Conservation (phyloP, 164 flowering plant species). For the Akebia trifoliata region DNA sequence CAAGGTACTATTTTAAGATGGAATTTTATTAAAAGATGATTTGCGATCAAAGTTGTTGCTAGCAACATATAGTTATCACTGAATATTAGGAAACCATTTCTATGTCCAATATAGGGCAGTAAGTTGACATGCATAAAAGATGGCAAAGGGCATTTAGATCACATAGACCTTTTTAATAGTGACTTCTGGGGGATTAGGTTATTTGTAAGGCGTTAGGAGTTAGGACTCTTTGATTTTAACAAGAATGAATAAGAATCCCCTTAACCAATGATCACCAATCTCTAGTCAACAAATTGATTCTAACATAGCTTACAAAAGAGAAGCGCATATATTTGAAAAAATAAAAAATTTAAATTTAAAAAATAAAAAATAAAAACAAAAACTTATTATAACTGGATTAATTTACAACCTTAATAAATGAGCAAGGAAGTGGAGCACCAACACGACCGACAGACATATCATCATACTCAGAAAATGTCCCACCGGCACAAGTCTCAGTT, state of each 20-base stretch:
- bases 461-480: slow-evolving; percentile 81
- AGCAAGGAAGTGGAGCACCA: slow-evolving; percentile 96
- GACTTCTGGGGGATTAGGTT: not conserved
- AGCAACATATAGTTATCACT: not conserved
- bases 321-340: too few species aligned
- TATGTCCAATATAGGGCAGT: not conserved
- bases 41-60: not conserved
- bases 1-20: not conserved
- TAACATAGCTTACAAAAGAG: not conserved
- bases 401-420: slow-evolving; percentile 62
- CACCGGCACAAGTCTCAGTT: slow-evolving; percentile 98
- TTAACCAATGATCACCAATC: not conserved
- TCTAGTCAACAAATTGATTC: not conserved
- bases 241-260: not conserved
- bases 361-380: not conserved
- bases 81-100: not conserved
- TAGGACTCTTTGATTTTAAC: not conserved
- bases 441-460: slow-evolving; percentile 96
- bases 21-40: not conserved
- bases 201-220: not conserved
- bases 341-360: not conserved
- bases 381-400: not conserved
- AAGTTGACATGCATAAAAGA: not conserved
- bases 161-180: not conserved
- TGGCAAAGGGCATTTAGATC: not conserved